These are phyloP conservation scores for Rhizopus delemar DNA, from an alignment of 371 early-diverging fungal genomes.

Conservation along the genomic window DNA sequence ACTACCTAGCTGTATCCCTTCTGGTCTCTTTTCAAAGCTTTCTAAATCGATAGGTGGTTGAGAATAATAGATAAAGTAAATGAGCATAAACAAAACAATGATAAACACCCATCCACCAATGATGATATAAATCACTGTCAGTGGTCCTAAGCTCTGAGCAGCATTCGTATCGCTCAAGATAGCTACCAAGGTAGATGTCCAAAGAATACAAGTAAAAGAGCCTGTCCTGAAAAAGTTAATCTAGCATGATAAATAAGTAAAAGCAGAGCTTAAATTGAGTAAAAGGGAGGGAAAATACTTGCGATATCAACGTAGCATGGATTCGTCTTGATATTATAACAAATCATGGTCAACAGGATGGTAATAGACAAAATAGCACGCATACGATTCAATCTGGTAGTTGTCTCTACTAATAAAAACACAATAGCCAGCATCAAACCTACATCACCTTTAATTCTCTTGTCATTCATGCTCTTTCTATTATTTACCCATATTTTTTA, in stretches of 20 bases:
- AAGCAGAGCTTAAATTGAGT: not conserved
- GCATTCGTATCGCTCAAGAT: constrained; percentile 53
- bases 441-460: not conserved
- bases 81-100: constrained; percentile 45
- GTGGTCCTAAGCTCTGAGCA: constrained; percentile 46
- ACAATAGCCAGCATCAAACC: constrained; percentile 58
- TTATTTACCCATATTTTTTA: constrained; percentile 66
- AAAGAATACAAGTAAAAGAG: constrained; percentile 59
- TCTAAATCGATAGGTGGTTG: constrained; percentile 11
- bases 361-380: constrained; percentile 59
- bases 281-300: not conserved
- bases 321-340: constrained; percentile 59
- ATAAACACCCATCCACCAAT: constrained; percentile 57
- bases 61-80: constrained; percentile 48
- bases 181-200: constrained; percentile 57
- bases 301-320: constrained; percentile 62
- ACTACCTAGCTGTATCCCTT: too few species aligned
- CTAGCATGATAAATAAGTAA: constrained; percentile 16
- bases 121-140: constrained; percentile 55
- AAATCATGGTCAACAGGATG: constrained; percentile 61
- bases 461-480: not conserved
- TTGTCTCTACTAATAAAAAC: constrained; percentile 58
- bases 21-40: too few species aligned
- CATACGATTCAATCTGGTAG: constrained; percentile 50
- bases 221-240: constrained; percentile 62